Evolutionary conservation across 768 basidiomycete genomes (phyloP), one percentile per base, ranked within the genome.

Genomic region (Tulasnella sp.): DNA sequence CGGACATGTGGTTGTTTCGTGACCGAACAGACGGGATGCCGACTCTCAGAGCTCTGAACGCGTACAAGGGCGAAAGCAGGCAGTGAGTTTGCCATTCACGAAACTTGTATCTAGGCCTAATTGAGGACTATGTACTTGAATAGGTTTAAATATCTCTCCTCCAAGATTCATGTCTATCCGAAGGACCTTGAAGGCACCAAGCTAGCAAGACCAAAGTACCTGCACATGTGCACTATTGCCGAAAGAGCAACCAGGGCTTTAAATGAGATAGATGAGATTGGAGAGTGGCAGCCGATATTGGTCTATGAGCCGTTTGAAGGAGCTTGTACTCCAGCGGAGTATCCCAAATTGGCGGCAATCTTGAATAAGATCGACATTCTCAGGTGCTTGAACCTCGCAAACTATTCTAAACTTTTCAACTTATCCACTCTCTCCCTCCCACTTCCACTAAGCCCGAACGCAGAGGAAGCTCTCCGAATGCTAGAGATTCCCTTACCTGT

Each of bases 241-340:
- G 78, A 82, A 1, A 85, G 94, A 52, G 91, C 92, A 4, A 78
- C 82, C 16, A 81, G 81, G 5, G 89, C 95, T 72, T 81, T 91
- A 74, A 83, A 85, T 40, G 89, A 95, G 78, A 83, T 90, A 14
- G 77, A 81, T 3, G 77, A 82, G 66, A 79, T 86, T 12, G 77
- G 81, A 3, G 83, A 77, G 11, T 94, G 93, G 91, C 76, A 80
- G 8, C 90, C 94, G 5, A 81, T 81, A 62, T 84, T 86, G 1
- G 87, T 95, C 52, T 96, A 89, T 75, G 94, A 95, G 80, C 94
- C 94, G 1, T 90, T 94, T 75, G 93, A 92, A 72, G 92, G 93
- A 65, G 72, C 87, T 83, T 96, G 94, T 77, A 79, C 90, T 35
- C 93, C 94, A 39, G 88, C 86, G 75, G 90, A 94, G 77, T 80